Conservation (phyloP, 176 grass and related monocot genomes). For the sorghum (Sorghum bicolor) region DNA sequence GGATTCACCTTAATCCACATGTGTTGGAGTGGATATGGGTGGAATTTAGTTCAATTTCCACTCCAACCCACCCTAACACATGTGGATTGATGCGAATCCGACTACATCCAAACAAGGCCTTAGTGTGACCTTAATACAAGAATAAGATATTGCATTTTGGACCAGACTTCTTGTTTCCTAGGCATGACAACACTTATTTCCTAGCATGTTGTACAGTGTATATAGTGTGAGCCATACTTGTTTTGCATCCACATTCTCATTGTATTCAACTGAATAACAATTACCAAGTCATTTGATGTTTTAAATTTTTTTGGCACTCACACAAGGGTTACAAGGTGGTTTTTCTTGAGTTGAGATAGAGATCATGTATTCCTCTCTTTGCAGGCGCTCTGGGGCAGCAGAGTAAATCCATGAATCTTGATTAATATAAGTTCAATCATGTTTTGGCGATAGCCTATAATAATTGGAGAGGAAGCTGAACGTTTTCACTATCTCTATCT, state of each 20-base stretch:
- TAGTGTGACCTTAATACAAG: background rate
- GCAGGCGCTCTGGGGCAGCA: background rate
- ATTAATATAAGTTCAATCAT: background rate
- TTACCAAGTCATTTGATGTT: background rate
- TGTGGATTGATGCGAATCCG: too few relatives aligned
- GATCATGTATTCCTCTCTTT: background rate
- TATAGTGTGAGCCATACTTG: constrained; percentile 11
- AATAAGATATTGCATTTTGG: background rate
- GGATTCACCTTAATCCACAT: too few relatives aligned
- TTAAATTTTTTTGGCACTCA: background rate
- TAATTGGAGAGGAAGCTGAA: background rate
- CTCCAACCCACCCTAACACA: too few relatives aligned
- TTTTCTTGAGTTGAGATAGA: background rate
- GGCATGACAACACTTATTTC: background rate
- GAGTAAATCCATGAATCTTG: background rate
- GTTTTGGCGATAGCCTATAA: background rate
- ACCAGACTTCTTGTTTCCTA: background rate
- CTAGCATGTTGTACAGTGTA: background rate
- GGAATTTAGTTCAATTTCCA: too few relatives aligned
- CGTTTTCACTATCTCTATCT: background rate
- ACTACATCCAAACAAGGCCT: too few relatives aligned
- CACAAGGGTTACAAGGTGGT: background rate
- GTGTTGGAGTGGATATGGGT: too few relatives aligned
- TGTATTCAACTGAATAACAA: background rate
- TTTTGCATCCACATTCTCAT: background rate